phyloP scores from a whole-genome alignment of 1,139 yeast species.

The Protomyces lactucae-debilis region DNA sequence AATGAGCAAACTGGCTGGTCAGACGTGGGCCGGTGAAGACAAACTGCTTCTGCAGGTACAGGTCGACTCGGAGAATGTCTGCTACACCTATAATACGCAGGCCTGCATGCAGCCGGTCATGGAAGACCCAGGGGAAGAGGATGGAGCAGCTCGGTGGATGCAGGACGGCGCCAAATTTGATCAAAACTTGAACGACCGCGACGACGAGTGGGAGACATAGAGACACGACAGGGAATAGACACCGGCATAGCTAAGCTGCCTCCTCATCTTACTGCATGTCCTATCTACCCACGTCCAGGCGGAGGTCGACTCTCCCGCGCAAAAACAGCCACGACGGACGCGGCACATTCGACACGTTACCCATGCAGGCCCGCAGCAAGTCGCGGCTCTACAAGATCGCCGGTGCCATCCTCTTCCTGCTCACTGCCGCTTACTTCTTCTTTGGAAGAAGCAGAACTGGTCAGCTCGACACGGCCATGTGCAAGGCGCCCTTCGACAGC shows the following conservation, averaged over 20 bases:
- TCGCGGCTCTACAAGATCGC: conserved; percentile 2
- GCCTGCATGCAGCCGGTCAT: too few relatives aligned
- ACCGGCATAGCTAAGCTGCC: background rate
- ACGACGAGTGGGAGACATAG: background rate
- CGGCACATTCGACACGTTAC: conserved; percentile 6
- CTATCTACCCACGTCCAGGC: conserved; percentile 18
- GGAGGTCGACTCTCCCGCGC: conserved; percentile 10
- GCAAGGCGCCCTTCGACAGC: conserved; percentile 31
- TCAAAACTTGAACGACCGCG: background rate
- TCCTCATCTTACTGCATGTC: background rate
- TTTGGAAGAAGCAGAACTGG: background rate
- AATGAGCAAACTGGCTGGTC: background rate
- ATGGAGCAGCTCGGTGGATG: background rate
- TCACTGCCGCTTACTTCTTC: conserved; percentile 3
- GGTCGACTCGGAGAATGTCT: background rate
- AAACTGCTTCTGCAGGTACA: background rate
- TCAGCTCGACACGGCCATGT: conserved; percentile 12
- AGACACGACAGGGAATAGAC: background rate
- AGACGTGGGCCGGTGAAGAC: background rate
- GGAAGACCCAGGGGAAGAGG: too few relatives aligned
- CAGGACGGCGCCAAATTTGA: background rate
- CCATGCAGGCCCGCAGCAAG: conserved; percentile 1
- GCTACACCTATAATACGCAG: background rate
- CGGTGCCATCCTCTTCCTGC: background rate
- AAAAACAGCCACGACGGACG: conserved; percentile 6